A percentile compares a stretch with the other conserved stretches of the same genome.
These are phyloP conservation scores for Phytophthora colocasiae DNA, from an alignment of 352 stramenopile species.

Conservation along the genomic window DNA sequence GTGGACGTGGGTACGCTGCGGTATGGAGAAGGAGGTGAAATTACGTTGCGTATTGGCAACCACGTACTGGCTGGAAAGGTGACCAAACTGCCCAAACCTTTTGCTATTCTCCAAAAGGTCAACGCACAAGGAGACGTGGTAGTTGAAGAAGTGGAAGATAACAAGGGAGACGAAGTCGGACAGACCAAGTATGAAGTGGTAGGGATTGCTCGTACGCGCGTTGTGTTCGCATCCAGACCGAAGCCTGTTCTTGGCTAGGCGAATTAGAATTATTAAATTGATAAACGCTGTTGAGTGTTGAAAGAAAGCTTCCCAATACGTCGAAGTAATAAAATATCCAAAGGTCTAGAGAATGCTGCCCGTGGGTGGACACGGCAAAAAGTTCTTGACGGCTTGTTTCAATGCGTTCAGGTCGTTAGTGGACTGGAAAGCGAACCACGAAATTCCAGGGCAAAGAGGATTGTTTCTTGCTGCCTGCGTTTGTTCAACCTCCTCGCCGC, in stretches of 20 bases:
- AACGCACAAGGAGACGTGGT: background rate
- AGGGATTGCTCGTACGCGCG: constrained; percentile 78
- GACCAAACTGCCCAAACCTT: constrained; percentile 69
- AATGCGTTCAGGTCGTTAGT: constrained; percentile 29
- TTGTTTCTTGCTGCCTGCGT: background rate
- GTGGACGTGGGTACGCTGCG: constrained; percentile 74
- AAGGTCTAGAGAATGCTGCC: background rate
- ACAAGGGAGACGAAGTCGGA: background rate
- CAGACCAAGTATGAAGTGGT: constrained; percentile 74
- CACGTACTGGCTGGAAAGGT: constrained; percentile 83
- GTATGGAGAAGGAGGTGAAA: constrained; percentile 59
- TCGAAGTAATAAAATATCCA: too few species aligned
- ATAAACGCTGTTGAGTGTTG: too few species aligned
- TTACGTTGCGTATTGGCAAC: constrained; percentile 85
- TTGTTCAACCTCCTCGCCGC: background rate
- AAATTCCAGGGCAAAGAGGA: constrained; percentile 5
- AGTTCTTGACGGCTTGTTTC: constrained; percentile 30
- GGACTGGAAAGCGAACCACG: constrained; percentile 43
- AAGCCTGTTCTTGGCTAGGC: constrained; percentile 72
- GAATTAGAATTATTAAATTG: too few species aligned
- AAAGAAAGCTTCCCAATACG: too few species aligned
- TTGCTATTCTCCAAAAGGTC: constrained; percentile 78
- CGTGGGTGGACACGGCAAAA: constrained; percentile 11
- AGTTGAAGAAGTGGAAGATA: constrained; percentile 5
- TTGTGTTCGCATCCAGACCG: constrained; percentile 78